phyloP scores from a whole-genome alignment of 2,329 filamentous ascomycete species.

The Cytospora chrysosperma region DNA sequence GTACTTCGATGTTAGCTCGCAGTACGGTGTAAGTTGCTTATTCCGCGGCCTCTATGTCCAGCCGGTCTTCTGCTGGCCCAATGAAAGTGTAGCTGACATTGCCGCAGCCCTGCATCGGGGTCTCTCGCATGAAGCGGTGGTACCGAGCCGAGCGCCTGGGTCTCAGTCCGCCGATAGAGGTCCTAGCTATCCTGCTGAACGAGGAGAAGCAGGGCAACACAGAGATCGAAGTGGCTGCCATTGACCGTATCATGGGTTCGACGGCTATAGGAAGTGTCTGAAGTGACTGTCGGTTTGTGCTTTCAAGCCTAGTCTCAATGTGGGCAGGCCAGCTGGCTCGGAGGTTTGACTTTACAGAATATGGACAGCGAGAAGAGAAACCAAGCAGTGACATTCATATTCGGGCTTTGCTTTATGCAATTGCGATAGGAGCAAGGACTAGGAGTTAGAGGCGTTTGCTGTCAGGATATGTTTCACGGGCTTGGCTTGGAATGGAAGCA shows the following conservation, averaged over 20 bases:
- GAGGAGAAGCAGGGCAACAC: conserved; percentile 59
- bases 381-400: too few species aligned
- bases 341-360: background rate
- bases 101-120: conserved; percentile 80
- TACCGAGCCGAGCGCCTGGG: conserved; percentile 78
- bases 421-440: background rate
- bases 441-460: conserved; percentile 9
- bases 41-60: background rate
- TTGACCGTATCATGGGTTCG: conserved; percentile 65
- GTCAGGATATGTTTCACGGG: conserved; percentile 3
- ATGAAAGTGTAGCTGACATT: conserved; percentile 3
- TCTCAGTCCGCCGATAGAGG: conserved; percentile 85
- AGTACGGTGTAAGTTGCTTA: conserved; percentile 87
- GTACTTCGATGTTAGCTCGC: conserved; percentile 87
- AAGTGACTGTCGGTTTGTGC: background rate
- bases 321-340: background rate
- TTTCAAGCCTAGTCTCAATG: background rate
- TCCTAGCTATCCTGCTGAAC: conserved; percentile 78
- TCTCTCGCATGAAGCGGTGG: conserved; percentile 80
- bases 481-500: background rate
- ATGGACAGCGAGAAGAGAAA: too few species aligned
- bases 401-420: too few species aligned
- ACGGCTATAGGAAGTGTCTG: conserved; percentile 39
- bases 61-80: background rate
- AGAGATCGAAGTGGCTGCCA: conserved; percentile 65